These are phyloP conservation scores for Stemphylium vesicarium DNA, from an alignment of 2,329 filamentous ascomycete genomes.

Conservation along the genomic window DNA sequence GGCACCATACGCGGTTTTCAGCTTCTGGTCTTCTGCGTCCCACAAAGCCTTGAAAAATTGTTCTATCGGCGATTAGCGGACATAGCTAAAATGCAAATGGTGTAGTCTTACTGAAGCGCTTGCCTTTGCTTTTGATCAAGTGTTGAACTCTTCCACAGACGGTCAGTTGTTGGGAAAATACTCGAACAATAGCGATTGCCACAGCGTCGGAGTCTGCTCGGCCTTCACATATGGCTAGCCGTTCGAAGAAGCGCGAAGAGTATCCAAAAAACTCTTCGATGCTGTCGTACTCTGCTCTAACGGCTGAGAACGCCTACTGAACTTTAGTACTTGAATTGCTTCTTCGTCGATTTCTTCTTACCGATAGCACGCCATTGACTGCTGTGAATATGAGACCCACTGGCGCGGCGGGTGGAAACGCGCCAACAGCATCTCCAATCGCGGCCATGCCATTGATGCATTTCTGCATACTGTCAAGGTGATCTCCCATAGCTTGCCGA, in stretches of 20 bases:
- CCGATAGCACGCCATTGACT: conserved; percentile 15
- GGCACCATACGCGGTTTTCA: conserved; percentile 12
- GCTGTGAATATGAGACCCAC: conserved; percentile 23
- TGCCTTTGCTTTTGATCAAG: background rate
- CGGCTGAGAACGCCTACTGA: conserved; percentile 37
- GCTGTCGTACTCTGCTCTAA: conserved; percentile 50
- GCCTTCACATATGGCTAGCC: conserved; percentile 44
- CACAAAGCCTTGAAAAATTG: conserved; percentile 20
- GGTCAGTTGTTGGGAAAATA: conserved; percentile 1
- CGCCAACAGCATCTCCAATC: conserved; percentile 20
- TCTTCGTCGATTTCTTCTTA: background rate
- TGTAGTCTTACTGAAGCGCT: conserved; percentile 1
- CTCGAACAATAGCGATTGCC: background rate
- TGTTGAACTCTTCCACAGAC: conserved; percentile 2
- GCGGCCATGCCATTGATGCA: conserved; percentile 17
- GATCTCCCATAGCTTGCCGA: conserved; percentile 3
- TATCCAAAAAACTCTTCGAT: conserved; percentile 50
- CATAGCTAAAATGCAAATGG: too few species aligned
- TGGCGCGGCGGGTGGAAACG: conserved; percentile 27
- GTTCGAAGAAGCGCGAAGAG: conserved; percentile 48
- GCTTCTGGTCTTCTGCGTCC: conserved; percentile 19
- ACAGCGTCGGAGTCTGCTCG: conserved; percentile 21
- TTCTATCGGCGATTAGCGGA: background rate
- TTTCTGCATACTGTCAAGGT: conserved; percentile 24
- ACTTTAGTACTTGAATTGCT: background rate